phyloP scores from a whole-genome alignment of 129 eudicot genomes.

The Lactuca saligna region DNA sequence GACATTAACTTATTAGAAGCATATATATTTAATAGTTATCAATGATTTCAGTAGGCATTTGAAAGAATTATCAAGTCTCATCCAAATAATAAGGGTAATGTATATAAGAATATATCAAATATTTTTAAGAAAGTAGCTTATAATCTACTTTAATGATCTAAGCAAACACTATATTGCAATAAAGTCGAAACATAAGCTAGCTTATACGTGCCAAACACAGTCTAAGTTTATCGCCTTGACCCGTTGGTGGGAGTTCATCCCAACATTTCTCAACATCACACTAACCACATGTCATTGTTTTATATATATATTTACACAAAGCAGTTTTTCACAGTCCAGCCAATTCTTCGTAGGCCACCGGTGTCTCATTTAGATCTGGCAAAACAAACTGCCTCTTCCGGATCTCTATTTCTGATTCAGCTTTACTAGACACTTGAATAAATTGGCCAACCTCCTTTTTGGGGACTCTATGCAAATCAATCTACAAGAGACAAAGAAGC shows the following conservation, averaged over 20 bases:
- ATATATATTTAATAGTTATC: too few species aligned
- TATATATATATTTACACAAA: constrained; percentile 19
- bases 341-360: constrained; percentile 9
- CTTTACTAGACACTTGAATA: background rate
- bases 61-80: too few species aligned
- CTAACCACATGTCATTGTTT: background rate
- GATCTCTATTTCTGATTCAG: constrained; percentile 8
- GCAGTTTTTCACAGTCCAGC: constrained; percentile 1
- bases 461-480: constrained; percentile 4
- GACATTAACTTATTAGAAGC: too few species aligned
- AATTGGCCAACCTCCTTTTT: background rate
- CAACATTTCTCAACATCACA: background rate
- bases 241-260: background rate
- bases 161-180: too few species aligned
- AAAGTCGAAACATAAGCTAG: too few species aligned
- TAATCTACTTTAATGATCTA: too few species aligned
- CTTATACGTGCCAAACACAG: too few species aligned
- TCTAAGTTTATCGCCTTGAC: too few species aligned
- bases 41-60: too few species aligned
- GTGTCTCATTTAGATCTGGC: constrained; percentile 32
- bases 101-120: too few species aligned
- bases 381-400: constrained; percentile 9
- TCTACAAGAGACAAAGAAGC: background rate
- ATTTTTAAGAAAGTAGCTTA: too few species aligned
- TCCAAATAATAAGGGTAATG: too few species aligned